Conservation (phyloP, 2,329 filamentous ascomycete genomes). For the Phialophora expanda region DNA sequence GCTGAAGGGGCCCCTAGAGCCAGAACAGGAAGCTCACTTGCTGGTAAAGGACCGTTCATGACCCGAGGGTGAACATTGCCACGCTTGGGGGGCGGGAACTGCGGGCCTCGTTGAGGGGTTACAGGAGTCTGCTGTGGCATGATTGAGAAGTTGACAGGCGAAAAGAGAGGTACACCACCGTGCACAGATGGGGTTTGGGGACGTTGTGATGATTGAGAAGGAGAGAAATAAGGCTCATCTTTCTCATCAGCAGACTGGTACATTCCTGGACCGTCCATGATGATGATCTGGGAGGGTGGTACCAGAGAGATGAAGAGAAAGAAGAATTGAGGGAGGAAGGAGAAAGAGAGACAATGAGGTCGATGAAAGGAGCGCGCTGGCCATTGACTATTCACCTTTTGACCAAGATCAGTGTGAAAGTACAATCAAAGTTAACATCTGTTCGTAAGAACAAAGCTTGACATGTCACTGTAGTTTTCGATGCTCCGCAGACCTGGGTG, state of each 20-base stretch:
- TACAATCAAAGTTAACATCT: slow-evolving; percentile 12
- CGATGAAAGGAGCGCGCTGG: background rate
- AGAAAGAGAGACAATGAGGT: slow-evolving; percentile 10
- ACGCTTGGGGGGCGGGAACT: background rate
- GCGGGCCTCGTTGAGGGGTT: background rate
- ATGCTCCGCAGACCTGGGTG: slow-evolving; percentile 19
- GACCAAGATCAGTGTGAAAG: background rate
- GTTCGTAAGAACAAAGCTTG: background rate
- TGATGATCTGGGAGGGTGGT: slow-evolving; percentile 15
- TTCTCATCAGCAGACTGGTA: background rate
- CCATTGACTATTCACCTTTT: background rate
- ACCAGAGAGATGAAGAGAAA: slow-evolving; percentile 15
- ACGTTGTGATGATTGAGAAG: background rate
- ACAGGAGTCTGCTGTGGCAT: background rate
- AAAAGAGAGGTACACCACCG: background rate
- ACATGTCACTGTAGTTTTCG: background rate
- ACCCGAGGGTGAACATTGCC: background rate
- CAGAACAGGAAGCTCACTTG: background rate
- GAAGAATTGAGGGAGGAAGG: background rate
- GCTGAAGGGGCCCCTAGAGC: background rate
- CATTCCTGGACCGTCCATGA: slow-evolving; percentile 13
- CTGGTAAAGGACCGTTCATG: background rate
- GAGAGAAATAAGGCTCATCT: background rate
- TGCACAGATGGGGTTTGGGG: slow-evolving; percentile 1
- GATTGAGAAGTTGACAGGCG: background rate